Evolutionary conservation across 2,329 filamentous ascomycete species (phyloP).

Genomic region (Epichloe baconii): DNA sequence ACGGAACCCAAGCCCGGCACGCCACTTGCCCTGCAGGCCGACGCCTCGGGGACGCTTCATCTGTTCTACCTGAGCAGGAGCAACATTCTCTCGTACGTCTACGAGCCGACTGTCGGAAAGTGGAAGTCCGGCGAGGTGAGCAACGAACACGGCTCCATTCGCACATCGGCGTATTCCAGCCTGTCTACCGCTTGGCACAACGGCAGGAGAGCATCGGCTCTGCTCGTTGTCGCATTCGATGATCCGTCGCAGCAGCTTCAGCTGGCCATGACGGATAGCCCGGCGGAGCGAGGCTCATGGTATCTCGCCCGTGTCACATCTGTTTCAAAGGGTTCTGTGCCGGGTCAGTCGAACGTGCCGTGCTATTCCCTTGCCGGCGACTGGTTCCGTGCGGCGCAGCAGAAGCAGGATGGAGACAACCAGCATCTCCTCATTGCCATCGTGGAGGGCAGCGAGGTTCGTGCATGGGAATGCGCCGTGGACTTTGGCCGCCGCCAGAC

Average conservation of each 20-base stretch:
- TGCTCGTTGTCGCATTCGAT: conserved; percentile 10
- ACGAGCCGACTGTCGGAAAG: conserved; percentile 4
- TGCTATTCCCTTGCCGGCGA: conserved; percentile 11
- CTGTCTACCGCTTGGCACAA: conserved; percentile 12
- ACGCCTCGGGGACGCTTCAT: conserved; percentile 9
- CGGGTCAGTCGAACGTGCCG: conserved; percentile 7
- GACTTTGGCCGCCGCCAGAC: conserved; percentile 7
- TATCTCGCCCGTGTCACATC: conserved; percentile 6
- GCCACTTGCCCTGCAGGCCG: conserved; percentile 8
- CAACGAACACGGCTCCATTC: neutral
- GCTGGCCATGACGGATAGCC: conserved; percentile 9
- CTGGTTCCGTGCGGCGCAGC: conserved; percentile 2
- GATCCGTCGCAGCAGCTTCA: conserved; percentile 7
- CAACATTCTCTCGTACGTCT: conserved; percentile 8
- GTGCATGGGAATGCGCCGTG: conserved; percentile 10
- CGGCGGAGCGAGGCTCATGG: conserved; percentile 6
- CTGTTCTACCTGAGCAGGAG: conserved; percentile 12
- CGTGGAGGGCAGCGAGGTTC: conserved; percentile 6
- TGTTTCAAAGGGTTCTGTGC: conserved; percentile 1
- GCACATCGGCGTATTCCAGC: conserved; percentile 5
- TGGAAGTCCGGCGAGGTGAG: conserved; percentile 9
- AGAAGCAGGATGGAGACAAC: neutral
- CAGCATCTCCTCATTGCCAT: conserved; percentile 9
- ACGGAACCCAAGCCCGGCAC: conserved; percentile 9
- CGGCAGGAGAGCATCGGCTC: conserved; percentile 1